Percentiles rank a stretch among this genome's conserved stretches.
These are phyloP conservation scores for Thermoascus crustaceus DNA, from an alignment of 2,329 filamentous ascomycete species.

Conservation along the genomic window DNA sequence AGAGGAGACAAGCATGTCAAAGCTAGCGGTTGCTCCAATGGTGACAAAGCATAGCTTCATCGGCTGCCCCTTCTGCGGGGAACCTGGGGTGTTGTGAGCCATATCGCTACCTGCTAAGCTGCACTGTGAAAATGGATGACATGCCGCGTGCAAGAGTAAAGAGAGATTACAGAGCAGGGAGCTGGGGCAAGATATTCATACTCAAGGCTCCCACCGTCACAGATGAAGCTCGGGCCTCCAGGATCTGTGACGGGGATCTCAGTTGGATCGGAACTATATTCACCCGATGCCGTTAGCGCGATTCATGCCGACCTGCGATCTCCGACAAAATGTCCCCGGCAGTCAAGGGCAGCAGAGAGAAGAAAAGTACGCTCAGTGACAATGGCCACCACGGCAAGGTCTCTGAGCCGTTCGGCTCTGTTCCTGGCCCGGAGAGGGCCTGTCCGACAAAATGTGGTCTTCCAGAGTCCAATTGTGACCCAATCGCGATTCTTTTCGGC, in stretches of 20 bases:
- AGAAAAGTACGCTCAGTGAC: constrained; percentile 11
- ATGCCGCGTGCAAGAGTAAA: too few relatives aligned
- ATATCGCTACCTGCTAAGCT: too few relatives aligned
- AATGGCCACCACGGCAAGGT: constrained; percentile 35
- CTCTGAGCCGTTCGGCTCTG: constrained; percentile 29
- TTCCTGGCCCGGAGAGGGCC: constrained; percentile 24
- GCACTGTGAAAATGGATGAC: too few relatives aligned
- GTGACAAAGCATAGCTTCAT: constrained; percentile 67
- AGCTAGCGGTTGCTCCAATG: constrained; percentile 83
- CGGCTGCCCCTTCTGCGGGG: constrained; percentile 2
- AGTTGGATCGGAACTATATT: not conserved
- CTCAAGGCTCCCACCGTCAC: too few relatives aligned
- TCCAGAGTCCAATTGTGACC: constrained; percentile 9
- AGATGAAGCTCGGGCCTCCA: too few relatives aligned
- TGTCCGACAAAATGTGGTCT: constrained; percentile 8
- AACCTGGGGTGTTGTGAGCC: constrained; percentile 6
- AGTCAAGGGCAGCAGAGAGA: constrained; percentile 1
- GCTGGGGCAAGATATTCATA: too few relatives aligned
- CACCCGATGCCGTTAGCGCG: not conserved
- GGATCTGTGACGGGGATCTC: too few relatives aligned
- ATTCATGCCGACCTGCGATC: constrained; percentile 1
- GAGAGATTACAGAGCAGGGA: too few relatives aligned
- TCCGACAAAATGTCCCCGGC: constrained; percentile 1
- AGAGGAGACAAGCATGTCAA: constrained; percentile 60
- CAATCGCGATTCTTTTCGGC: constrained; percentile 26